Conservation (phyloP, 805 yeast species). For the Brettanomyces nanus region DNA sequence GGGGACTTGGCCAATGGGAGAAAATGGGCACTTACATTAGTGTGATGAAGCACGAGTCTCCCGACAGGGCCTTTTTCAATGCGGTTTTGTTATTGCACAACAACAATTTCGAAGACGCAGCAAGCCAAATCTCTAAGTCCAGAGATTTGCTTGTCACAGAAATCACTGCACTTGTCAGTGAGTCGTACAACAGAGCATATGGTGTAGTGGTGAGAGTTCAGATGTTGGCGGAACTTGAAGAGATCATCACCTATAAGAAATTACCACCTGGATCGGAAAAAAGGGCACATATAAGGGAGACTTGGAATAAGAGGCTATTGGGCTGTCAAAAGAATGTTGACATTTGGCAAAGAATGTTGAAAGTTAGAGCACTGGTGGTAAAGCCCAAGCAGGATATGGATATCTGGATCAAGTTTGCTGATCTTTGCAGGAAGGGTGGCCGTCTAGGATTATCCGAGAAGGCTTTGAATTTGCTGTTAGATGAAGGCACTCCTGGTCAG, state of each 20-base stretch:
- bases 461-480: slow-evolving; percentile 71
- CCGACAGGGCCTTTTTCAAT: slow-evolving; percentile 91
- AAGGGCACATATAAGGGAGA: slow-evolving; percentile 68
- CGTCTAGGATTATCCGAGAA: slow-evolving; percentile 88
- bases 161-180: slow-evolving; percentile 88
- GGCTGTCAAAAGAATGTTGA: slow-evolving; percentile 97
- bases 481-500: slow-evolving; percentile 41
- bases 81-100: slow-evolving; percentile 83
- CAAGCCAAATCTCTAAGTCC: slow-evolving; percentile 70
- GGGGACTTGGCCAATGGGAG: slow-evolving; percentile 98
- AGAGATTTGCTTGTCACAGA: slow-evolving; percentile 88
- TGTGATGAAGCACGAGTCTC: slow-evolving; percentile 87
- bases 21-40: slow-evolving; percentile 84
- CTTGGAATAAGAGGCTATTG: slow-evolving; percentile 87
- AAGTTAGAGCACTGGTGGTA: slow-evolving; percentile 87
- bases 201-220: slow-evolving; percentile 95
- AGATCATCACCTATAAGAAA: slow-evolving; percentile 81
- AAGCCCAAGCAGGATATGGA: slow-evolving; percentile 95
- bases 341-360: slow-evolving; percentile 95
- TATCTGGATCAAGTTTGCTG: slow-evolving; percentile 97
- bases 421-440: slow-evolving; percentile 89
- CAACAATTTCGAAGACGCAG: slow-evolving; percentile 76
- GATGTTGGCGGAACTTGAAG: slow-evolving; percentile 95
- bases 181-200: slow-evolving; percentile 93
- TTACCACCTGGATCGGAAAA: slow-evolving; percentile 78